Evolutionary conservation across 2,329 filamentous ascomycete genomes (phyloP).

Genomic region (Emericellopsis atlantica): DNA sequence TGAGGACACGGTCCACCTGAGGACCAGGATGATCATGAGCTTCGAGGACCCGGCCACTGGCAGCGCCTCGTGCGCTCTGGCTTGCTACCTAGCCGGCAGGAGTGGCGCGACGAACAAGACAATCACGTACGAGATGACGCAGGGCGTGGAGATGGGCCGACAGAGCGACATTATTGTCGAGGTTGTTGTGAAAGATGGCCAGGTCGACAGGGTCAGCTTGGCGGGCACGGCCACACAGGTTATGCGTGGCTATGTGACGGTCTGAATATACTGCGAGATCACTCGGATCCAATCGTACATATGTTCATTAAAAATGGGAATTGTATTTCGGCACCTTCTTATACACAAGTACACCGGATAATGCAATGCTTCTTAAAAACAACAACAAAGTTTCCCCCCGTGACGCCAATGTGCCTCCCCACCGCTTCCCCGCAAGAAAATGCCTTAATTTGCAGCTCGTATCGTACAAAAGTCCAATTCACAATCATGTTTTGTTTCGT

Average conservation of each 20-base stretch:
- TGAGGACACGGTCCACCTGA: conserved; percentile 21
- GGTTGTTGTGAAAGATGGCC: conserved; percentile 18
- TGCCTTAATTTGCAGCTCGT: not conserved
- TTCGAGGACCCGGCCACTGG: conserved; percentile 52
- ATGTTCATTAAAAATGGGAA: too few species aligned
- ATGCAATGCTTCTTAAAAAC: too few species aligned
- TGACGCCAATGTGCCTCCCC: too few species aligned
- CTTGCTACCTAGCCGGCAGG: conserved; percentile 31
- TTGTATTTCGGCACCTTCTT: too few species aligned
- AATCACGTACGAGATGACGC: conserved; percentile 39
- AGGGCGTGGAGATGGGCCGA: conserved; percentile 58
- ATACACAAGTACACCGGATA: too few species aligned
- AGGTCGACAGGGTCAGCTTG: conserved; percentile 17
- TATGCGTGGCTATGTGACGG: conserved; percentile 18
- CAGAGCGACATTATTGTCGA: conserved; percentile 38
- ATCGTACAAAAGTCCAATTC: conserved; percentile 5
- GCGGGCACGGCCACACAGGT: conserved; percentile 20
- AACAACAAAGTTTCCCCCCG: too few species aligned
- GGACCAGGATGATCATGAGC: conserved; percentile 47
- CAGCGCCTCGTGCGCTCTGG: conserved; percentile 46
- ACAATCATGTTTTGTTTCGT: conserved; percentile 1
- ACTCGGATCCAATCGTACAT: too few species aligned
- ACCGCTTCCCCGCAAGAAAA: too few species aligned
- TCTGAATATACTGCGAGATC: conserved; percentile 6
- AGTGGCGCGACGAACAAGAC: conserved; percentile 12